Percentiles rank a stretch among this genome's conserved stretches.
Evolutionary conservation across 805 yeast species (phyloP).

Genomic region (Saccharomyces jurei): DNA sequence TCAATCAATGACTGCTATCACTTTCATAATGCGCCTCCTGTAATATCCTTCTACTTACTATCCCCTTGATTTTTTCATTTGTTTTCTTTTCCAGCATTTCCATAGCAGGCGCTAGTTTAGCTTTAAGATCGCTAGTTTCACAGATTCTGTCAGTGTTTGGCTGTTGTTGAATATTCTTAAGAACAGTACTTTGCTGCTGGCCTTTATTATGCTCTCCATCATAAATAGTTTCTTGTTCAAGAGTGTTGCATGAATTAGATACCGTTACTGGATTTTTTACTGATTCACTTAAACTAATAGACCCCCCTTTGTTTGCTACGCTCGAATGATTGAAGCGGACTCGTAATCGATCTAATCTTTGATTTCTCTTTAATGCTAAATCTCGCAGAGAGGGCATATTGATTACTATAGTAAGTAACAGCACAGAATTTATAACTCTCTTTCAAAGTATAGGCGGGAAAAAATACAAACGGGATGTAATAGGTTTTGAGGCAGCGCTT

Average conservation of each 20-base stretch:
- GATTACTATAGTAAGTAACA: neutral
- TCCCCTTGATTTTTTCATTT: conserved; percentile 32
- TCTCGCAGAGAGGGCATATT: neutral
- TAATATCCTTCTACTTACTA: conserved; percentile 32
- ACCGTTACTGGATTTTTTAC: neutral
- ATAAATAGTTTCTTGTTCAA: neutral
- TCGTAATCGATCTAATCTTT: neutral
- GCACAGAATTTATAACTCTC: neutral
- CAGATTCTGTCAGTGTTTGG: neutral
- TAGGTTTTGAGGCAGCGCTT: neutral
- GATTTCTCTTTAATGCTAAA: neutral
- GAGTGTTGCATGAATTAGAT: neutral
- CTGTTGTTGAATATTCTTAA: neutral
- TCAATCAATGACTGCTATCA: neutral
- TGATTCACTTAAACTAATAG: neutral
- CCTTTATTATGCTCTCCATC: neutral
- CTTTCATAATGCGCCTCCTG: neutral
- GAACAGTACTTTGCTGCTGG: neutral
- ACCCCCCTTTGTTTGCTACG: too few relatives aligned
- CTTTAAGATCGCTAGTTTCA: neutral
- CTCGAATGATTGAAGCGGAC: neutral
- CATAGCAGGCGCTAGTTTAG: conserved; percentile 8
- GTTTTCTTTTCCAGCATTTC: conserved; percentile 36
- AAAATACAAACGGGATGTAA: too few relatives aligned
- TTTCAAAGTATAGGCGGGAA: neutral